Evolutionary conservation across 805 yeast species (phyloP), one percentile per base, ranked within the genome.

Genomic region (Ogataea parapolymorpha): DNA sequence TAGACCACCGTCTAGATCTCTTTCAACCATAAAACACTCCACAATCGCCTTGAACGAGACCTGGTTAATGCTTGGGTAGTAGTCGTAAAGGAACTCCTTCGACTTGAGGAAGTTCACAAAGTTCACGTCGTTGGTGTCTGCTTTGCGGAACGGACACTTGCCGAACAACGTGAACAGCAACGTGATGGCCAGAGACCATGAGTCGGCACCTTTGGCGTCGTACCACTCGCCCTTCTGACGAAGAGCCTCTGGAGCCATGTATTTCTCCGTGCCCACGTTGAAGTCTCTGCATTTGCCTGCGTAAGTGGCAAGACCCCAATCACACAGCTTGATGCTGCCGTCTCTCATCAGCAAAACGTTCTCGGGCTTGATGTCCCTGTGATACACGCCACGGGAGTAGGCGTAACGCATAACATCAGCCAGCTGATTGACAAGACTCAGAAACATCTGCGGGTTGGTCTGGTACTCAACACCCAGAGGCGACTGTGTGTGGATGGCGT

Each of bases 291-390:
- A 62, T 18, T 51, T 51, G 16, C 43, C 42, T 20, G 52, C 46
- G 32, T 45, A 34, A 7, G 82, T 76, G 16, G 85, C 74, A 37
- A 82, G 71, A 0, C 90, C 90, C 86, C 87, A 82, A 58, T 82
- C 89, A 41, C 86, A 80, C 35, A 82, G 62, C 58, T 82, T 82
- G 36, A 81, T 67, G 22, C 72, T 58, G 33, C 81, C 80, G 37
- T 68, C 61, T 4, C 60, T 59, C 49, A 72, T 73, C 37, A 82
- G 62, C 24, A 82, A 62, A 22, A 82, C 71, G 53, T 82, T 82
- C 61, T 82, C 90, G 1, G 90, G 90, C 59, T 82, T 82, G 42
- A 82, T 72, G 55, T 82, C 90, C 35, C 90, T 67, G 58, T 82
- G 90, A 48, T 75, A 81, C 11, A 82, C 69, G 0, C 82, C 82